phyloP scores from a whole-genome alignment of 768 basidiomycete species.

The Lactarius hatsudake region DNA sequence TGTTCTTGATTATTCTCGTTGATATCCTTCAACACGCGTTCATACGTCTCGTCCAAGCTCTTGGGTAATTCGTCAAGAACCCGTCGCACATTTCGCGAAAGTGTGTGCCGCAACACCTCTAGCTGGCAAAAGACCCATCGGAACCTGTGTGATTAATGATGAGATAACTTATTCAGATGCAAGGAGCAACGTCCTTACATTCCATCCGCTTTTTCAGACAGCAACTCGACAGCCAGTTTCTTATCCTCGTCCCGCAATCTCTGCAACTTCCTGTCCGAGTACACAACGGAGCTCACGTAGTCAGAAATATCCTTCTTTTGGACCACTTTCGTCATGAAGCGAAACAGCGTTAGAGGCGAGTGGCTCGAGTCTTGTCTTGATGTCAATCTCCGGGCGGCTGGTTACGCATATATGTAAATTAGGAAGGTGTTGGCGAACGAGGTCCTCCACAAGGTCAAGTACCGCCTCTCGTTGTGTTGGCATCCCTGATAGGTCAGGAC shows the following conservation, averaged over 20 bases:
- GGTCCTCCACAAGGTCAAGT: not conserved
- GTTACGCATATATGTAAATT: conserved; percentile 1
- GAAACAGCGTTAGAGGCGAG: not conserved
- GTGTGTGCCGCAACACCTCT: too few relatives aligned
- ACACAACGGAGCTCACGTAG: not conserved
- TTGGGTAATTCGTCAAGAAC: not conserved
- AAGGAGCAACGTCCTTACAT: not conserved
- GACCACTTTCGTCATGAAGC: not conserved
- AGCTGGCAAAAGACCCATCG: conserved; percentile 1
- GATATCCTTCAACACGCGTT: not conserved
- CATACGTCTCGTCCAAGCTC: conserved; percentile 6
- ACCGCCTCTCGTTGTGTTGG: not conserved
- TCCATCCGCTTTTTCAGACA: conserved; percentile 1
- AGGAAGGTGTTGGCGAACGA: not conserved
- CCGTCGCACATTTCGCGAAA: not conserved
- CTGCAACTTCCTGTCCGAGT: conserved; percentile 6
- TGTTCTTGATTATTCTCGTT: not conserved
- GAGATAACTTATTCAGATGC: too few relatives aligned
- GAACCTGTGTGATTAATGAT: not conserved
- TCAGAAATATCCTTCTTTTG: not conserved
- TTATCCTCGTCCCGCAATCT: not conserved
- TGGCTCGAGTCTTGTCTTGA: not conserved
- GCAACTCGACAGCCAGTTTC: not conserved
- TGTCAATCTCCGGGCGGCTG: conserved; percentile 1
- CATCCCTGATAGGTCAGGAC: not conserved